A percentile compares a stretch with the other conserved stretches of the same genome.
Evolutionary conservation across 2,329 filamentous ascomycete genomes (phyloP).

Genomic region (Fusarium mundagurra): DNA sequence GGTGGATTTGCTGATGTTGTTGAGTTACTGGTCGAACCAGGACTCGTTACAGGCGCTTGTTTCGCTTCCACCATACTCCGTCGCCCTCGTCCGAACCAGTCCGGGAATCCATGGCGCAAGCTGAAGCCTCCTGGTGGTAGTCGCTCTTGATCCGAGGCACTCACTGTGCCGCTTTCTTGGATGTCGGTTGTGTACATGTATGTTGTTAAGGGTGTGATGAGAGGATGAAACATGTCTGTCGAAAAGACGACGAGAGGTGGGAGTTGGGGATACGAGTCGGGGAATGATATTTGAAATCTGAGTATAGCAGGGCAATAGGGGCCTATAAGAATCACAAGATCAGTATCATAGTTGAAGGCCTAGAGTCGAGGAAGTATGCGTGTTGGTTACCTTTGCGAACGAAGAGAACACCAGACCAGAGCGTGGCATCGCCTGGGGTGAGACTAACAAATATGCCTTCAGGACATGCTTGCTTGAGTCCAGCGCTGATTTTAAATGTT

Average conservation of each 20-base stretch:
- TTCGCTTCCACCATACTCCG: constrained; percentile 53
- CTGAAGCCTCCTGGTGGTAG: constrained; percentile 91
- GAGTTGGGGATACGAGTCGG: constrained; percentile 78
- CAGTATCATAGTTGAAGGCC: background rate
- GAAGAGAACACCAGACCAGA: constrained; percentile 94
- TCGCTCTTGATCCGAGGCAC: constrained; percentile 83
- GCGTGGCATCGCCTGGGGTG: constrained; percentile 79
- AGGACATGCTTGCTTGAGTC: constrained; percentile 83
- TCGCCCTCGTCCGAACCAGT: constrained; percentile 79
- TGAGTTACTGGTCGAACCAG: constrained; percentile 35
- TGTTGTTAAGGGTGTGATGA: constrained; percentile 92
- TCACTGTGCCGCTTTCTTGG: constrained; percentile 79
- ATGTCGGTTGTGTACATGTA: constrained; percentile 90
- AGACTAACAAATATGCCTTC: constrained; percentile 88
- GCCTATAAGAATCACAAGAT: constrained; percentile 60
- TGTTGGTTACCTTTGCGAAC: constrained; percentile 78
- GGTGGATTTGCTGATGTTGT: constrained; percentile 46
- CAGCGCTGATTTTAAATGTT: constrained; percentile 65
- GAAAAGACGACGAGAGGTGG: constrained; percentile 89
- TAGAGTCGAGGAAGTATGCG: too few relatives aligned
- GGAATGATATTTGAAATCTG: constrained; percentile 90
- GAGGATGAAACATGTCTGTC: constrained; percentile 93
- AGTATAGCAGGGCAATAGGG: constrained; percentile 89
- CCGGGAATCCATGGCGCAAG: constrained; percentile 87
- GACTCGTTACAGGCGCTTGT: constrained; percentile 49